Evolutionary conservation across 257 asterid species (phyloP).

Genomic region (Lavandula angustifolia): DNA sequence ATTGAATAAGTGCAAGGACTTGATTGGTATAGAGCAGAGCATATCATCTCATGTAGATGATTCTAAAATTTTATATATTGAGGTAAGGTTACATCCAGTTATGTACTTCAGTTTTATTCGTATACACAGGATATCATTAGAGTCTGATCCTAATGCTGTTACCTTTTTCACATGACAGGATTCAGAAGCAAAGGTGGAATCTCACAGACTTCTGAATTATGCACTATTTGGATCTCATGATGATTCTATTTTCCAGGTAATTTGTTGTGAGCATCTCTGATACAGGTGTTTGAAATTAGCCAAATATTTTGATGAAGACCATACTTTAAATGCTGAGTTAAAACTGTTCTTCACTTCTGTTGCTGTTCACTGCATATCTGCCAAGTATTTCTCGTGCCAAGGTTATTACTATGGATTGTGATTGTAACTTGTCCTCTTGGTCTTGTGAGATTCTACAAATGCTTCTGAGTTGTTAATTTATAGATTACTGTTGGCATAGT

Average conservation of each 20-base stretch:
- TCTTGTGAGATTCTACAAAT: background rate
- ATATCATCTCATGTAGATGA: slow-evolving; percentile 43
- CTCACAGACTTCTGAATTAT: slow-evolving; percentile 39
- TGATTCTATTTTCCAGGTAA: slow-evolving; percentile 83
- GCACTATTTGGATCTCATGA: slow-evolving; percentile 49
- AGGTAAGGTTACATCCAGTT: slow-evolving; percentile 53
- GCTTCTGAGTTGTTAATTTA: background rate
- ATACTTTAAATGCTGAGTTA: background rate
- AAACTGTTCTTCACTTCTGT: background rate
- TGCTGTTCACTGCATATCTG: slow-evolving; percentile 1
- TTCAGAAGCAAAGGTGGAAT: slow-evolving; percentile 38
- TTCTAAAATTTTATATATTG: slow-evolving; percentile 49
- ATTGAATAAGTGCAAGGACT: slow-evolving; percentile 55
- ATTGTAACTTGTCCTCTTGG: background rate
- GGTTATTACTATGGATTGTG: background rate
- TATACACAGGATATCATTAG: background rate
- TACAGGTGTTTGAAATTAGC: background rate
- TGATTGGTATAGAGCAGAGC: slow-evolving; percentile 46
- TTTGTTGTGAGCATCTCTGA: slow-evolving; percentile 8
- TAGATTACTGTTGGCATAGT: background rate
- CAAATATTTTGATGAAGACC: background rate
- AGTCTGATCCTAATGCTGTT: slow-evolving; percentile 5
- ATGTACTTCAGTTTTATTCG: slow-evolving; percentile 8
- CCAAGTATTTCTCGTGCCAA: background rate
- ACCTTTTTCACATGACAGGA: slow-evolving; percentile 46